Evolutionary conservation across 306 rosid species (phyloP), one percentile per base, ranked within the genome.

Genomic region (Medicago arabica): DNA sequence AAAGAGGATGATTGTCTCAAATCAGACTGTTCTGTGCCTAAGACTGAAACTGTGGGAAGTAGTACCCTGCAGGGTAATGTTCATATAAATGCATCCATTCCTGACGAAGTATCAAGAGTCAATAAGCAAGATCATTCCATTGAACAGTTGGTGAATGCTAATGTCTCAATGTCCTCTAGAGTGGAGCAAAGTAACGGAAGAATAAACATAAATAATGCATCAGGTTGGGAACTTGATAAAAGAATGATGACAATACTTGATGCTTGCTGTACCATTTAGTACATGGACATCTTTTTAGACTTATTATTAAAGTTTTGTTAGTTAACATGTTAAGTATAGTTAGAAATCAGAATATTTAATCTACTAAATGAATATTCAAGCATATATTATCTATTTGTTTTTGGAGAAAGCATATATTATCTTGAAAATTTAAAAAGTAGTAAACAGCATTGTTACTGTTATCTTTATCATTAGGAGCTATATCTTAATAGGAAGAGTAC

Each of bases 131-230:
- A 89, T 69, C 86, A 80, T 77, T 80, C 82, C 76, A 76, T 67
- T 75, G 93, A 90, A 75, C 78, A 79, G 53, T 59, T 86, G 76
- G 85, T 79, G 75, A 83, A 79, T 81, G 81, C 89, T 78, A 87
- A 82, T 81, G 82, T 74, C 79, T 85, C 87, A 55, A 81, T 75
- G 65, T 77, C 92, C 74, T 76, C 89, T 55, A 89, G 75, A 60
- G 71, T 79, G 74, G 97, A 92, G 78, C 96, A 85, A 84, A 84
- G 77, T 85, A 92, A 87, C 85, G 97, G 92, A 78, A 86, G 81
- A 83, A 70, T 83, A 4, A 83, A 89, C 71, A 57, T 68, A 58
- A 92, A 87, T 46, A 82, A 86, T 72, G 80, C 89, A 67, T 80
- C 97, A 89, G 99, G 97, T 92, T 81, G 80, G 85, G 39, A 72